Evolutionary conservation across 2,329 filamentous ascomycete genomes (phyloP).

Genomic region (Cyclaneusma minus): DNA sequence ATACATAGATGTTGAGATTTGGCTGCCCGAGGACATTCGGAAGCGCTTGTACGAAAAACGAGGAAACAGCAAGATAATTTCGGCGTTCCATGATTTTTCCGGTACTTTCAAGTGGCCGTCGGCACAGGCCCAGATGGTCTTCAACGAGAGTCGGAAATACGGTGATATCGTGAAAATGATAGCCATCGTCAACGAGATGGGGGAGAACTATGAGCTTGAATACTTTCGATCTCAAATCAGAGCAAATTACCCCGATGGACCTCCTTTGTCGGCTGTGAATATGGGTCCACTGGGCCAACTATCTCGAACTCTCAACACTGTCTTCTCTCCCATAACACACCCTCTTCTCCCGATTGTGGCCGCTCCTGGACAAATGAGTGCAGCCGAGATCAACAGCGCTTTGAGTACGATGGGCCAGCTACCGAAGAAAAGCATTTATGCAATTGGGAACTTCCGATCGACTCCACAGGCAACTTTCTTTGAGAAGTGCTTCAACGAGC

Average conservation of each 20-base stretch:
- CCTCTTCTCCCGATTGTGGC: constrained; percentile 71
- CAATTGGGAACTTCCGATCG: constrained; percentile 54
- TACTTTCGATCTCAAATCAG: constrained; percentile 72
- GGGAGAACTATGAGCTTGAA: constrained; percentile 81
- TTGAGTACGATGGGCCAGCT: constrained; percentile 67
- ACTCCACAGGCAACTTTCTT: constrained; percentile 72
- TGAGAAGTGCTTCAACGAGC: constrained; percentile 67
- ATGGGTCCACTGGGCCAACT: constrained; percentile 81
- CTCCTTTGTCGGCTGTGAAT: constrained; percentile 69
- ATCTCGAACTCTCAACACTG: constrained; percentile 68
- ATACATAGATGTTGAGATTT: constrained; percentile 80
- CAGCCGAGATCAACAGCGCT: constrained; percentile 70
- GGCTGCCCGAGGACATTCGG: constrained; percentile 66
- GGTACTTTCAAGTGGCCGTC: constrained; percentile 75
- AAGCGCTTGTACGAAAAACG: constrained; percentile 50
- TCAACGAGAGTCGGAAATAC: constrained; percentile 55
- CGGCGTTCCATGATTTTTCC: constrained; percentile 83
- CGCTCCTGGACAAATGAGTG: constrained; percentile 72
- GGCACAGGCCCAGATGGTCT: constrained; percentile 53
- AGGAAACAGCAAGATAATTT: constrained; percentile 73
- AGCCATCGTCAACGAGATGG: constrained; percentile 62
- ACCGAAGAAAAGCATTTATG: constrained; percentile 66
- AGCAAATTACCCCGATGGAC: constrained; percentile 48
- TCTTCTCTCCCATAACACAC: constrained; percentile 80
- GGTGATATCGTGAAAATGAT: constrained; percentile 89